phyloP scores from a whole-genome alignment of 495 filamentous ascomycete species.

The Penicillium maclennaniae region DNA sequence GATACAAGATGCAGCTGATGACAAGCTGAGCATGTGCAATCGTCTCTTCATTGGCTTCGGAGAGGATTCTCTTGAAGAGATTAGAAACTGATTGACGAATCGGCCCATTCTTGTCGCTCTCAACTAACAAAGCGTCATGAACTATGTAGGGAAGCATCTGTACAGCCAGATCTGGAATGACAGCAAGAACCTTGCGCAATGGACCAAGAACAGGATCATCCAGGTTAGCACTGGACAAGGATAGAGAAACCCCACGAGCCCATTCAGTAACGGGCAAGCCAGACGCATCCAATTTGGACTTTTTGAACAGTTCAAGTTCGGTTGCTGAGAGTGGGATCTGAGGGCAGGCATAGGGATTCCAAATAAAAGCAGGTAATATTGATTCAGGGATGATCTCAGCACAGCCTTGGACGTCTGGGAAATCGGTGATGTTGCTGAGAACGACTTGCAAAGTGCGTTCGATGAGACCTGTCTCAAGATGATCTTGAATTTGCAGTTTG shows the following conservation, averaged over 20 bases:
- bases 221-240: slow-evolving; percentile 55
- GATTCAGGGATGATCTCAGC: slow-evolving; percentile 38
- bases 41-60: slow-evolving; percentile 28
- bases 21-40: slow-evolving; percentile 56
- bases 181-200: slow-evolving; percentile 56
- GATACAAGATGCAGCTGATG: slow-evolving; percentile 78
- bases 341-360: slow-evolving; percentile 43
- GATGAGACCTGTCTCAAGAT: slow-evolving; percentile 63
- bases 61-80: slow-evolving; percentile 35
- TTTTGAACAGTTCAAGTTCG: slow-evolving; percentile 15
- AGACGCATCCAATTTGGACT: slow-evolving; percentile 8
- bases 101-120: slow-evolving; percentile 31
- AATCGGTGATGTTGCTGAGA: slow-evolving; percentile 51
- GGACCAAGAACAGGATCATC: slow-evolving; percentile 64
- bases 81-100: slow-evolving; percentile 41
- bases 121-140: slow-evolving; percentile 65
- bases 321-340: slow-evolving; percentile 10
- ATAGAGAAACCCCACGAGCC: slow-evolving; percentile 59
- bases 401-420: slow-evolving; percentile 46
- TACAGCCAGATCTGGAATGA: slow-evolving; percentile 63
- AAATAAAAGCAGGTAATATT: slow-evolving; percentile 42
- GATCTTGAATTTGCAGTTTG: slow-evolving; percentile 61
- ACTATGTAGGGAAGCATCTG: slow-evolving; percentile 73
- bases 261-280: slow-evolving; percentile 44
- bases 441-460: slow-evolving; percentile 74